phyloP scores from a whole-genome alignment of 2,329 filamentous ascomycete genomes.

The Pseudogymnoascus sp. region DNA sequence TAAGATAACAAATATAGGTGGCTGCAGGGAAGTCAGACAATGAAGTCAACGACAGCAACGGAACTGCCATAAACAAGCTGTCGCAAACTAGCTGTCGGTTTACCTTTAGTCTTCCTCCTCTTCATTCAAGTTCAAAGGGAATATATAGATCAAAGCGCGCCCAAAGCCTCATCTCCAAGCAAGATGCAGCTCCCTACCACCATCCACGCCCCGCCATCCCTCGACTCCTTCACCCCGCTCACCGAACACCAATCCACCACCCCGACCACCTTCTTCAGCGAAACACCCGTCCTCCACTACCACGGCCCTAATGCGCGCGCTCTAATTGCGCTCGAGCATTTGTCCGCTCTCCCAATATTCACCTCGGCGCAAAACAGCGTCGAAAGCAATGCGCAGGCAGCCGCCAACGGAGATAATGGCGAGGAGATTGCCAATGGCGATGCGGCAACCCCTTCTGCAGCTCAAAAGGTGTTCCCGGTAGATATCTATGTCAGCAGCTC shows the following conservation, averaged over 20 bases:
- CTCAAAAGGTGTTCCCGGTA: conserved; percentile 32
- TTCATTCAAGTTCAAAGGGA: neutral
- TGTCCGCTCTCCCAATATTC: conserved; percentile 43
- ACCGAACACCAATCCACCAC: conserved; percentile 64
- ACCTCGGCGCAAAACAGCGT: conserved; percentile 40
- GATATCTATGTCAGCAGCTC: conserved; percentile 44
- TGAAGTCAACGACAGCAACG: neutral
- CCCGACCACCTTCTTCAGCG: conserved; percentile 61
- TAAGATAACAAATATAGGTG: neutral
- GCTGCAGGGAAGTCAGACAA: neutral
- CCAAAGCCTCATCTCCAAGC: neutral
- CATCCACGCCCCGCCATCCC: conserved; percentile 46
- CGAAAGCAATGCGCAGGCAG: conserved; percentile 27
- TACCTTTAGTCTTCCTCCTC: neutral
- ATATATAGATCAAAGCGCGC: neutral
- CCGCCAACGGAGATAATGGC: conserved; percentile 26
- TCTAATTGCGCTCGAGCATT: conserved; percentile 46
- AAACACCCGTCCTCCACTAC: conserved; percentile 62
- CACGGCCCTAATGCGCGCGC: conserved; percentile 49
- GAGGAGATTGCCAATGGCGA: conserved; percentile 16
- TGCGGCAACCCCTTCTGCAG: conserved; percentile 16
- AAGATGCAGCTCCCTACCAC: conserved; percentile 33
- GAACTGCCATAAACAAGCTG: neutral
- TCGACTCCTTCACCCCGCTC: conserved; percentile 54
- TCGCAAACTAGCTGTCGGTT: neutral